phyloP scores from a whole-genome alignment of 495 filamentous ascomycete genomes.

The Trypethelium eluteriae region DNA sequence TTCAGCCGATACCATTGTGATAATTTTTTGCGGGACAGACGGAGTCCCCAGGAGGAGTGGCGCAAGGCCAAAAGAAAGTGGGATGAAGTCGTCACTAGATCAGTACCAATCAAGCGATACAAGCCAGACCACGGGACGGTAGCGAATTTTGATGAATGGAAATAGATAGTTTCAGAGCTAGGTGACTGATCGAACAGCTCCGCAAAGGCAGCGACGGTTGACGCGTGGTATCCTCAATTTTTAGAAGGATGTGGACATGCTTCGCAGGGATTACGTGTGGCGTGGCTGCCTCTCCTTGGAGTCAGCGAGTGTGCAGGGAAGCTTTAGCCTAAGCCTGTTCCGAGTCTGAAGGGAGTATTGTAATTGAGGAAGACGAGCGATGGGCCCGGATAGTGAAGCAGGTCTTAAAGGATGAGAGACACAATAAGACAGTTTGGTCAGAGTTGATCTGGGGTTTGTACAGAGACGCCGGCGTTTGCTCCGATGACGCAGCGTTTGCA shows the following conservation, averaged over 20 bases:
- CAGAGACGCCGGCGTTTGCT: neutral
- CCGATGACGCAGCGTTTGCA: slow-evolving; percentile 10
- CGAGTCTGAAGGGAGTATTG: neutral
- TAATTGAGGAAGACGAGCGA: neutral
- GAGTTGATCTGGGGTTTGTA: neutral
- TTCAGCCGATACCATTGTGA: slow-evolving; percentile 27
- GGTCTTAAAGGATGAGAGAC: neutral
- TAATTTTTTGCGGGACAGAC: neutral
- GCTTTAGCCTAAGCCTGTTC: neutral
- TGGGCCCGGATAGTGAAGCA: neutral
- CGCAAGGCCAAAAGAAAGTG: neutral
- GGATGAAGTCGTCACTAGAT: neutral
- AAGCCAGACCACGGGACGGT: too few species aligned
- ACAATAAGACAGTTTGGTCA: neutral
- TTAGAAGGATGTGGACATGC: neutral
- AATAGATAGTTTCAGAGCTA: too few species aligned
- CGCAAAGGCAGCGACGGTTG: neutral
- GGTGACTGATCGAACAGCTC: too few species aligned
- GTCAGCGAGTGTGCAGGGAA: neutral
- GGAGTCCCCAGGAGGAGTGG: neutral
- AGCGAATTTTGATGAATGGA: too few species aligned
- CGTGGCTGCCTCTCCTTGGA: neutral
- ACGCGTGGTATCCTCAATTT: neutral
- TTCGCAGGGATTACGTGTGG: neutral
- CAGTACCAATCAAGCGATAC: neutral